Percentiles rank a stretch among this genome's conserved stretches.
These are phyloP conservation scores for Pseudocercospora eumusae DNA, from an alignment of 2,329 filamentous ascomycete species.

Conservation along the genomic window DNA sequence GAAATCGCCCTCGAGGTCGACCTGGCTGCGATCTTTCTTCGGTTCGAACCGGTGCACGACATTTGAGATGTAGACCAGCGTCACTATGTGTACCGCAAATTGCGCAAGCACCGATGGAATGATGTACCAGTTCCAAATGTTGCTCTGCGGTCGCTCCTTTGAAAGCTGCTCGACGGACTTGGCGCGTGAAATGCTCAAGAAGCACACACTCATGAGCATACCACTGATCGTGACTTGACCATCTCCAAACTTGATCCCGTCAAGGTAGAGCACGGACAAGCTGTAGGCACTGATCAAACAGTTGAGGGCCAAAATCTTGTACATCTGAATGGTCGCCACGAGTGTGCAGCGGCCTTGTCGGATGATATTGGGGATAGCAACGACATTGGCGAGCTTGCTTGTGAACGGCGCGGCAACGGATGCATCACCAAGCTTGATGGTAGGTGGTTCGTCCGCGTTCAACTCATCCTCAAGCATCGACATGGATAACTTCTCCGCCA, in stretches of 20 bases:
- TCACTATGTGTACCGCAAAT: constrained; percentile 92
- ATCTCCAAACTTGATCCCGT: constrained; percentile 98
- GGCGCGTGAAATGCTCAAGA: constrained; percentile 96
- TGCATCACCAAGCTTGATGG: constrained; percentile 94
- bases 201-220: constrained; percentile 99
- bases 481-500: constrained; percentile 83
- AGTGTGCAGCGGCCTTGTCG: constrained; percentile 96
- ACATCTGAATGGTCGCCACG: constrained; percentile 99
- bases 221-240: constrained; percentile 98
- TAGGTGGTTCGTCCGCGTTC: constrained; percentile 85
- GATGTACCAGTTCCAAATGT: constrained; percentile 99
- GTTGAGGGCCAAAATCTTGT: constrained; percentile 95
- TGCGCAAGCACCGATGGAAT: constrained; percentile 96
- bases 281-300: constrained; percentile 98
- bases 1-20: constrained; percentile 95
- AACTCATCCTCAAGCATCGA: constrained; percentile 89
- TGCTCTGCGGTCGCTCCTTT: constrained; percentile 95
- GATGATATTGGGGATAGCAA: constrained; percentile 97
- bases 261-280: constrained; percentile 90
- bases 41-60: constrained; percentile 84
- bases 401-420: constrained; percentile 97
- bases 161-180: constrained; percentile 93
- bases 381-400: constrained; percentile 93
- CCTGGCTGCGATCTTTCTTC: constrained; percentile 54
- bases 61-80: constrained; percentile 88